Percentiles rank a stretch among this genome's conserved stretches.
Conservation (phyloP, 108 stramenopile species). For the Skeletonema marinoi region DNA sequence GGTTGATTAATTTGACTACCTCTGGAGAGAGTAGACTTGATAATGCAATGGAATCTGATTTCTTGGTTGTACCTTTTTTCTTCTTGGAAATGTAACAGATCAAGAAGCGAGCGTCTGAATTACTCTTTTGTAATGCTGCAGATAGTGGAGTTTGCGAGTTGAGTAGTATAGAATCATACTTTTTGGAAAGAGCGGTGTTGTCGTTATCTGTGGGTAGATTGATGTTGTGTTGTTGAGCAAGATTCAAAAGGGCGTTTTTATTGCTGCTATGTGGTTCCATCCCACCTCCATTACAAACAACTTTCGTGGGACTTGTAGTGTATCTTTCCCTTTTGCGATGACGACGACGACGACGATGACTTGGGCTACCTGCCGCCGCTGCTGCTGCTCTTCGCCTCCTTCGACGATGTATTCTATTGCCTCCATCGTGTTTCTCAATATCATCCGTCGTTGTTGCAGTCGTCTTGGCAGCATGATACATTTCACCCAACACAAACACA, state of each 20-base stretch:
- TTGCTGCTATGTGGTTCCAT: conserved; percentile 3
- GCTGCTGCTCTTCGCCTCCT: background rate
- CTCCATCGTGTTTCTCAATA: background rate
- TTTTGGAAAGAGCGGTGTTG: background rate
- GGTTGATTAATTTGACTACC: conserved; percentile 52
- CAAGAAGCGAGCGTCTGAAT: conserved; percentile 67
- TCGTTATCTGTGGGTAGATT: conserved; percentile 4
- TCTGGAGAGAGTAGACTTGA: conserved; percentile 58
- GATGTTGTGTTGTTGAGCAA: background rate
- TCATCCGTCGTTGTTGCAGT: background rate
- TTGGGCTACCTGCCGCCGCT: background rate
- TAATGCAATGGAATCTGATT: conserved; percentile 43
- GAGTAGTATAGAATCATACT: conserved; percentile 23
- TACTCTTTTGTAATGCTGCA: conserved; percentile 58
- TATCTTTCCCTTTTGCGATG: conserved; percentile 2
- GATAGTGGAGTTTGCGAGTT: conserved; percentile 38
- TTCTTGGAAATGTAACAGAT: conserved; percentile 70
- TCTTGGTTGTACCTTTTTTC: conserved; percentile 8
- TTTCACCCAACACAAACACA: conserved; percentile 14
- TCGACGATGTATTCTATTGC: background rate
- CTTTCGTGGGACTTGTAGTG: background rate
- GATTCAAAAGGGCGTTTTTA: background rate
- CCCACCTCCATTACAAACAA: conserved; percentile 13
- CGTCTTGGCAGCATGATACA: conserved; percentile 16
- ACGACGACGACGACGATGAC: background rate